Percentiles rank a stretch among this genome's conserved stretches.
Evolutionary conservation across 2,329 filamentous ascomycete genomes (phyloP).

Genomic region (Pseudogymnoascus sp.): DNA sequence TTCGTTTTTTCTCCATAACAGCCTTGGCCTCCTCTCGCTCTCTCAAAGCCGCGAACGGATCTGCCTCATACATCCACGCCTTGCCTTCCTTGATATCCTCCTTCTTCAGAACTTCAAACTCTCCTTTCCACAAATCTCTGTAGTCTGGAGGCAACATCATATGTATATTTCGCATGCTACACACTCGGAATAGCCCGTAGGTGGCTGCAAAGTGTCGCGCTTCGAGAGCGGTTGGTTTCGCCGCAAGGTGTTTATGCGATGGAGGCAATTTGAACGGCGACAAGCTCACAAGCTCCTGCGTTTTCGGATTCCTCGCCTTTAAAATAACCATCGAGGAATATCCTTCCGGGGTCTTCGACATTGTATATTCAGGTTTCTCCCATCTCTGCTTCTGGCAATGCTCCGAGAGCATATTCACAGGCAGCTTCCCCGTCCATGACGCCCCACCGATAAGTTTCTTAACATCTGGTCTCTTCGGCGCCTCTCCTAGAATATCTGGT

Average conservation of each 20-base stretch:
- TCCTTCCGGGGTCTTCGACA: slow-evolving; percentile 63
- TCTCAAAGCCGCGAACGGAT: slow-evolving; percentile 75
- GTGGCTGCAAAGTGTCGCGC: slow-evolving; percentile 89
- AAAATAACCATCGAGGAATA: slow-evolving; percentile 77
- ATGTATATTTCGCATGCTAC: slow-evolving; percentile 92
- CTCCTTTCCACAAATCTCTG: slow-evolving; percentile 78
- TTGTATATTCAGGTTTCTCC: slow-evolving; percentile 87
- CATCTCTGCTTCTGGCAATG: slow-evolving; percentile 94
- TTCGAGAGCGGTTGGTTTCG: slow-evolving; percentile 73
- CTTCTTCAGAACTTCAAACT: slow-evolving; percentile 75
- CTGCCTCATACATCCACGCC: slow-evolving; percentile 89
- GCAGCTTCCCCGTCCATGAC: slow-evolving; percentile 95
- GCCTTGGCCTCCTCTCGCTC: slow-evolving; percentile 73
- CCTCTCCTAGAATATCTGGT: slow-evolving; percentile 23
- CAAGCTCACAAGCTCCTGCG: slow-evolving; percentile 63
- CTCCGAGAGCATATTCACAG: slow-evolving; percentile 86
- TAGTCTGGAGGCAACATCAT: slow-evolving; percentile 90
- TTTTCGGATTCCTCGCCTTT: slow-evolving; percentile 69
- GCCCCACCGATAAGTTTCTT: slow-evolving; percentile 85
- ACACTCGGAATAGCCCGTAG: slow-evolving; percentile 83
- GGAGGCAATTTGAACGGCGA: slow-evolving; percentile 76
- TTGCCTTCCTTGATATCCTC: slow-evolving; percentile 70
- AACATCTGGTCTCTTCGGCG: slow-evolving; percentile 43
- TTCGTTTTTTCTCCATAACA: slow-evolving; percentile 68
- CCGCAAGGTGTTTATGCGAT: slow-evolving; percentile 65